Conservation (phyloP, 768 basidiomycete genomes). For the Hygrophorus pudorinus region DNA sequence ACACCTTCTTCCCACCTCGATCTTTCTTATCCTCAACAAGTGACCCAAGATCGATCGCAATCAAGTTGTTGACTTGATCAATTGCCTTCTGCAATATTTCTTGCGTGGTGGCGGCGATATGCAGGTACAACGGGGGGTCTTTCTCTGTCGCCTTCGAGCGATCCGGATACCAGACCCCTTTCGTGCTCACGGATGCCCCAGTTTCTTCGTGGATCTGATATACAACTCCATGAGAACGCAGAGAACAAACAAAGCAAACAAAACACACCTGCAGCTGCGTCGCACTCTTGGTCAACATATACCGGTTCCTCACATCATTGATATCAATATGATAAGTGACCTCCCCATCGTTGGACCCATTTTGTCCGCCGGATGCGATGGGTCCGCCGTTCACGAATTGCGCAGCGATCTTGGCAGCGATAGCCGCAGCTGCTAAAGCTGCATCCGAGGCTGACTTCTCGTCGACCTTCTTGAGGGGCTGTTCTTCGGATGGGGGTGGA, state of each 20-base stretch:
- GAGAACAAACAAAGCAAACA: constrained; percentile 1
- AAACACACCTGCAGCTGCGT: constrained; percentile 80
- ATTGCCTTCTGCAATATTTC: no score
- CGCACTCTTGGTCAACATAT: constrained; percentile 85
- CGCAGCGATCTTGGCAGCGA: constrained; percentile 92
- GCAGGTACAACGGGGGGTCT: constrained; percentile 90
- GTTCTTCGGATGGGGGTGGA: constrained; percentile 36
- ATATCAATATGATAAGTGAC: constrained; percentile 92
- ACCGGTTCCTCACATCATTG: constrained; percentile 91
- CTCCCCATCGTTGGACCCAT: constrained; percentile 68
- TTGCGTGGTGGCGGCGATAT: constrained; percentile 70
- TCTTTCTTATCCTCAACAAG: no score
- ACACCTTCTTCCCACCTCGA: no score
- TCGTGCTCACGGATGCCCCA: constrained; percentile 86
- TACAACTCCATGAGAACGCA: background rate
- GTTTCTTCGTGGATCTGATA: constrained; percentile 83
- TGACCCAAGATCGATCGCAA: no score
- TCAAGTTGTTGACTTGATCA: no score
- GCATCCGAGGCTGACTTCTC: constrained; percentile 57
- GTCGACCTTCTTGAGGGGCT: constrained; percentile 32
- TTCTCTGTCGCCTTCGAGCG: constrained; percentile 82
- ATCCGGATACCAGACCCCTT: constrained; percentile 96
- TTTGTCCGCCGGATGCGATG: constrained; percentile 32
- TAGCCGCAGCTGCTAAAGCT: constrained; percentile 64
- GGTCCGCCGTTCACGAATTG: constrained; percentile 52